Base-by-base conservation (phyloP, 352 stramenopile genomes). In the Phytophthora litchii region DNA sequence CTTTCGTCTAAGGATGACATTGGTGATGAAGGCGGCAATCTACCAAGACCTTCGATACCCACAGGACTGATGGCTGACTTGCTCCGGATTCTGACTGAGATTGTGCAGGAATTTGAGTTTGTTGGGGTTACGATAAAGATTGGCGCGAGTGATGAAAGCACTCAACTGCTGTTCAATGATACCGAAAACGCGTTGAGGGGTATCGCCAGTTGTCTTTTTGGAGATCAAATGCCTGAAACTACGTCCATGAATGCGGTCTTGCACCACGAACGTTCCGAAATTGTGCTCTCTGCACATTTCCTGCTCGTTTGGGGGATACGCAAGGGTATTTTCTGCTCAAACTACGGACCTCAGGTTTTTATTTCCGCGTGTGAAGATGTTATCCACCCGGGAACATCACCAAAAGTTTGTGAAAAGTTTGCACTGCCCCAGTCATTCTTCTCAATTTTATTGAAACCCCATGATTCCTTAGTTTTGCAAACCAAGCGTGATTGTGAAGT, bases 261-360 rank as follows among this genome's bases (percentile, higher is more conserved):
- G 14, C 42, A 54, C 35, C 36, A 20, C 4, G 41, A 70, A 31
- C 48, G 50, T 19, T 72, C 64, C 3, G 59, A 60, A 43, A 59
- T 80, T 17, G 52, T 76, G 10, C 35, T 63, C 21, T 54, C 47
- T 4, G 71, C 73, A 13, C 73, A 83, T 19, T 60, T 76, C 23
- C 38, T 80, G 31, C 43, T 83, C 3, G 59, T 64, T 40, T 83
- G 73, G 73, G 70, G 73, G 3, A 66, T 74, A 12, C 73, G 68
- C 31, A 78, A 78, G 43, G 45, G 68, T 21, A 38, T 80, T 8
- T 83, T 83, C 41, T 76, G 42, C 34, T 50, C 35, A 4, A 54
- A 45, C 9, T 40, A 13, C 29, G 52, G 52, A 32, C 62, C 67
- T 6, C 17, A 72, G 17, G 49, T 76, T 46, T 70, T 72, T 19